Conservation (phyloP, 1,284 basidiomycete genomes). For the Apiotrichum siamense region DNA sequence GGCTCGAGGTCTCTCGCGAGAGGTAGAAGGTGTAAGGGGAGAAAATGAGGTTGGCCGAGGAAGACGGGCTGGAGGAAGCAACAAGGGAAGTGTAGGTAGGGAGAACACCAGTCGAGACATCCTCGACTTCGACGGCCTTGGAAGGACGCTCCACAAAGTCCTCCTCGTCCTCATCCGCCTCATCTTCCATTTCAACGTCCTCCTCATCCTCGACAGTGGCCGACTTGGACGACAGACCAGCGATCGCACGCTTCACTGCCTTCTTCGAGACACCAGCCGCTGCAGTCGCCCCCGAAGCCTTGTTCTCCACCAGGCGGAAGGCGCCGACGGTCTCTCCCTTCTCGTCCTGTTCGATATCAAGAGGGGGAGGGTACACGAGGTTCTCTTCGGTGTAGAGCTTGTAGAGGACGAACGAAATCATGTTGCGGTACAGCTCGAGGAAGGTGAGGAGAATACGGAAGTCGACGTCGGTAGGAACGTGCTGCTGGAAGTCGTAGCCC, state of each 20-base stretch:
- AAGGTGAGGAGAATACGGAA: slow-evolving; percentile 97
- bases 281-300: slow-evolving; percentile 34
- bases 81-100: slow-evolving; percentile 71
- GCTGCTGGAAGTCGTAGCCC: slow-evolving; percentile 96
- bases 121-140: slow-evolving; percentile 51
- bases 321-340: slow-evolving; percentile 85
- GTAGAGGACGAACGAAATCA: slow-evolving; percentile 93
- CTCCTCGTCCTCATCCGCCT: slow-evolving; percentile 48
- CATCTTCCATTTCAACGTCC: slow-evolving; percentile 41
- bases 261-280: slow-evolving; percentile 38
- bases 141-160: slow-evolving; percentile 55
- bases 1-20: slow-evolving; percentile 85
- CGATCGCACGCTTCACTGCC: slow-evolving; percentile 52
- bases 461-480: slow-evolving; percentile 90
- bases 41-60: slow-evolving; percentile 61
- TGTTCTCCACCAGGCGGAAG: slow-evolving; percentile 67
- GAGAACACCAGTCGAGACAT: slow-evolving; percentile 53
- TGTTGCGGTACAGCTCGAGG: slow-evolving; percentile 94
- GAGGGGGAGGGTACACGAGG: slow-evolving; percentile 87
- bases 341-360: slow-evolving; percentile 80
- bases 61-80: slow-evolving; percentile 48
- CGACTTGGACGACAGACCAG: slow-evolving; percentile 42
- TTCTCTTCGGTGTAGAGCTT: slow-evolving; percentile 94
- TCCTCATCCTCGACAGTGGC: slow-evolving; percentile 30
- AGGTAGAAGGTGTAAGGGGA: slow-evolving; percentile 87